phyloP scores from a whole-genome alignment of 768 basidiomycete species.

The Amanita molliuscula region DNA sequence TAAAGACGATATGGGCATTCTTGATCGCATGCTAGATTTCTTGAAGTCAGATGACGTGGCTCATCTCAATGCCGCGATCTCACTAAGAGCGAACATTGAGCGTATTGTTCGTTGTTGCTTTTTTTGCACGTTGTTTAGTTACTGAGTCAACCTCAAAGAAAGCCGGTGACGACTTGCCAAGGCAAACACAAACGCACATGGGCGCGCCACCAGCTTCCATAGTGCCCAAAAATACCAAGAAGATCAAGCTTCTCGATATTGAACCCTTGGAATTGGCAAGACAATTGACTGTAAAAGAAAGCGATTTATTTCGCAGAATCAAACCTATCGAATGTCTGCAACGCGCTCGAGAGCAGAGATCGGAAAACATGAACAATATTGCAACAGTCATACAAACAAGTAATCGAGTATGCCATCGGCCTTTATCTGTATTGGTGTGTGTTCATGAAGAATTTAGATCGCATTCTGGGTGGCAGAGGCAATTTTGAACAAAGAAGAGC shows the following conservation, averaged over 20 bases:
- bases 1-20: constrained; percentile 74
- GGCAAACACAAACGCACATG: constrained; percentile 43
- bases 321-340: constrained; percentile 85
- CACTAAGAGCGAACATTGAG: constrained; percentile 64
- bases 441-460: constrained; percentile 37
- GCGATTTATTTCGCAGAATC: constrained; percentile 77
- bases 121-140: constrained; percentile 5
- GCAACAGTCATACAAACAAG: constrained; percentile 79
- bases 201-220: constrained; percentile 69
- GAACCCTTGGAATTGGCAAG: constrained; percentile 85
- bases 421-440: neutral
- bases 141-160: constrained; percentile 18
- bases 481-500: constrained; percentile 73
- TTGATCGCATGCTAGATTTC: constrained; percentile 78
- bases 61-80: constrained; percentile 62
- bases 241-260: constrained; percentile 76
- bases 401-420: constrained; percentile 50
- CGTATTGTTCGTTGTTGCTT: constrained; percentile 50
- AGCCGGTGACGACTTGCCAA: constrained; percentile 47
- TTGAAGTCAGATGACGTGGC: constrained; percentile 53
- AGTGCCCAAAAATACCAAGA: constrained; percentile 58
- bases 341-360: constrained; percentile 68
- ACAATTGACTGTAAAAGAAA: constrained; percentile 89
- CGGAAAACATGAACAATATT: constrained; percentile 74
- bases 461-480: constrained; percentile 89